Percentiles rank a stretch among this genome's conserved stretches.
Conservation (phyloP, 345 rosid genomes). For the Dovyalis caffra region DNA sequence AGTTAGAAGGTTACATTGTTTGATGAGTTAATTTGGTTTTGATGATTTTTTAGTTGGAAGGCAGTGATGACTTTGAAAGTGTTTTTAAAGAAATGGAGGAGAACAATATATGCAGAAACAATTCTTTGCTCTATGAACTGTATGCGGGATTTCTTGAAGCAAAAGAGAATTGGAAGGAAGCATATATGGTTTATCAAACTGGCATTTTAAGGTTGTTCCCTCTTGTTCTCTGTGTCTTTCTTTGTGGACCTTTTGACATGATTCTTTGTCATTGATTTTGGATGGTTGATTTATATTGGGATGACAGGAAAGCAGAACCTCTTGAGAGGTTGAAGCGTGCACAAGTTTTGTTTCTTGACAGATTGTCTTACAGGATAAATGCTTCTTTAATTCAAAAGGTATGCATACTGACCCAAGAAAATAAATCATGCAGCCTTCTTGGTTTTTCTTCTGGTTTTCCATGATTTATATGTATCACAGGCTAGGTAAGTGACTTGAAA, state of each 20-base stretch:
- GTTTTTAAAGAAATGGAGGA: slow-evolving; percentile 62
- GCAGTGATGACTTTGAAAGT: slow-evolving; percentile 50
- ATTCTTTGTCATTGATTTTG: neutral
- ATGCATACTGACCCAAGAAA: neutral
- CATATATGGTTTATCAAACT: slow-evolving; percentile 56
- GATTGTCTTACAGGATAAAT: slow-evolving; percentile 58
- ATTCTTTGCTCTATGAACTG: slow-evolving; percentile 69
- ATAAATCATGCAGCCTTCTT: neutral
- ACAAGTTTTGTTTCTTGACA: slow-evolving; percentile 50
- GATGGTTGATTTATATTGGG: neutral
- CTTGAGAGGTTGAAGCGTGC: slow-evolving; percentile 63
- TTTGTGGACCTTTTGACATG: slow-evolving; percentile 8
- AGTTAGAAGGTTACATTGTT: neutral
- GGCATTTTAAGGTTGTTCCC: slow-evolving; percentile 67
- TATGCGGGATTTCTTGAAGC: slow-evolving; percentile 75
- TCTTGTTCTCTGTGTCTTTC: neutral
- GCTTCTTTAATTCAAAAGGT: slow-evolving; percentile 54
- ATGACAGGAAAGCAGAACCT: slow-evolving; percentile 64
- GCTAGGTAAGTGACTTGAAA: neutral
- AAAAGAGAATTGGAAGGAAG: slow-evolving; percentile 66
- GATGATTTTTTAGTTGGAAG: slow-evolving; percentile 52
- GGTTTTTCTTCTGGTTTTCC: neutral
- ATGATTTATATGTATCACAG: neutral
- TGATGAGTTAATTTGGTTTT: slow-evolving; percentile 6
- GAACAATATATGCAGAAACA: slow-evolving; percentile 42